Percentiles rank a stretch among this genome's conserved stretches.
Evolutionary conservation across 2,329 filamentous ascomycete species (phyloP).

Genomic region (Volutella citrinella): DNA sequence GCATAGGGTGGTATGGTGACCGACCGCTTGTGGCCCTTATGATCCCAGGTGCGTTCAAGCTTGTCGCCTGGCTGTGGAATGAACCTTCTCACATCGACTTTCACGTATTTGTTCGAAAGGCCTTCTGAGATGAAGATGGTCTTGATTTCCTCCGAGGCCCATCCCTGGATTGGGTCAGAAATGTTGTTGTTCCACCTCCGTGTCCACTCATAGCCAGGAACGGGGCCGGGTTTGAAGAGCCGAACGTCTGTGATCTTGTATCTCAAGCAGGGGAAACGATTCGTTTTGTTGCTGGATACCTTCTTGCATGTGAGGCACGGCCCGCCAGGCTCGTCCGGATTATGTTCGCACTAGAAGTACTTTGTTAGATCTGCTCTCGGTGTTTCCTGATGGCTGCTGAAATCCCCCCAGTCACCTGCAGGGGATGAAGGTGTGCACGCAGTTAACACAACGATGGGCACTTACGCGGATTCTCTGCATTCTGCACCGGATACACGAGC

Average conservation of each 20-base stretch:
- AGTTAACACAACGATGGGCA: too few species aligned
- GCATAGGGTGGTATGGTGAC: conserved; percentile 55
- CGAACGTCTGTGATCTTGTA: conserved; percentile 58
- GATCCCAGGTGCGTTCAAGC: conserved; percentile 52
- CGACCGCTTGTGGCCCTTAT: conserved; percentile 42
- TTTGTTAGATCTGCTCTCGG: too few species aligned
- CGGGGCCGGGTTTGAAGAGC: conserved; percentile 57
- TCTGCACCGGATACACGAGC: conserved; percentile 58
- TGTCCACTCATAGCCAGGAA: conserved; percentile 59
- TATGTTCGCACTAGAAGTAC: conserved; percentile 47
- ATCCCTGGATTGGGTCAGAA: conserved; percentile 53
- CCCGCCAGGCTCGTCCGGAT: conserved; percentile 44
- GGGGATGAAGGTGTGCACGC: too few species aligned
- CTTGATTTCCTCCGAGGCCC: conserved; percentile 51
- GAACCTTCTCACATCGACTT: conserved; percentile 52
- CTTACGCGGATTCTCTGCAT: conserved; percentile 62
- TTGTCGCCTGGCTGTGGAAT: conserved; percentile 54
- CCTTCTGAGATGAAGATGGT: conserved; percentile 52
- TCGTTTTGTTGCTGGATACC: conserved; percentile 47
- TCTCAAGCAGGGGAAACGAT: conserved; percentile 55
- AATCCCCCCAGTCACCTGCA: too few species aligned
- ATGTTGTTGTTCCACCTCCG: conserved; percentile 55
- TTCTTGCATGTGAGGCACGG: conserved; percentile 54
- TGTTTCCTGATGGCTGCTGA: too few species aligned
- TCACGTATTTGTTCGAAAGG: conserved; percentile 46